Evolutionary conservation across 495 filamentous ascomycete genomes (phyloP).

Genomic region (Penicillium antarcticum): DNA sequence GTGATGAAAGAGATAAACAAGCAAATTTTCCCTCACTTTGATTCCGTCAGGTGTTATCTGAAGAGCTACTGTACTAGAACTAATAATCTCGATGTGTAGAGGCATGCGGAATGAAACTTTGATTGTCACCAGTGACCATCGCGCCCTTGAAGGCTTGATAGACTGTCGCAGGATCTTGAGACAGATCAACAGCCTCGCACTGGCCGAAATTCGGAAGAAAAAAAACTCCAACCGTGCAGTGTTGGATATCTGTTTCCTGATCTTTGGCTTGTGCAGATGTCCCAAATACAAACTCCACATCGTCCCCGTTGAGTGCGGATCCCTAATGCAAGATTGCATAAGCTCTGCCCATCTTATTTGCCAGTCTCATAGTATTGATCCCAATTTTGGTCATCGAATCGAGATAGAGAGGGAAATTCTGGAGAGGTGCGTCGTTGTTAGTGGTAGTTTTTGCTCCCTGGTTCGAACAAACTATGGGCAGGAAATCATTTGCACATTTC

Average conservation of each 20-base stretch:
- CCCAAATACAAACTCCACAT: slow-evolving; percentile 16
- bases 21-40: no score
- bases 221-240: slow-evolving; percentile 4
- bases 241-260: slow-evolving; percentile 3
- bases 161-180: slow-evolving; percentile 1
- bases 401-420: slow-evolving; percentile 13
- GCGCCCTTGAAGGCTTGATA: slow-evolving; percentile 17
- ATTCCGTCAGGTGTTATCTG: no score
- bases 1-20: no score
- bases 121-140: slow-evolving; percentile 14
- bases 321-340: slow-evolving; percentile 15
- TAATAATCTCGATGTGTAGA: no score
- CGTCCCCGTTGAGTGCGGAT: slow-evolving; percentile 7
- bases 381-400: not conserved
- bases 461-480: not conserved
- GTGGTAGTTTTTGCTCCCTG: slow-evolving; percentile 5
- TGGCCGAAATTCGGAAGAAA: slow-evolving; percentile 13
- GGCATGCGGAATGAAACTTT: slow-evolving; percentile 8
- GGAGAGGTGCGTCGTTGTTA: not conserved
- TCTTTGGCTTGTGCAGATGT: not conserved
- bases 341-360: slow-evolving; percentile 8
- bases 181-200: slow-evolving; percentile 9
- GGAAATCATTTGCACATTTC: slow-evolving; percentile 13
- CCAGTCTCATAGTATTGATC: slow-evolving; percentile 1
- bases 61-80: no score